These are phyloP conservation scores for Chlamydomonas schloesseri DNA, from an alignment of 139 green algal species.

Conservation along the genomic window DNA sequence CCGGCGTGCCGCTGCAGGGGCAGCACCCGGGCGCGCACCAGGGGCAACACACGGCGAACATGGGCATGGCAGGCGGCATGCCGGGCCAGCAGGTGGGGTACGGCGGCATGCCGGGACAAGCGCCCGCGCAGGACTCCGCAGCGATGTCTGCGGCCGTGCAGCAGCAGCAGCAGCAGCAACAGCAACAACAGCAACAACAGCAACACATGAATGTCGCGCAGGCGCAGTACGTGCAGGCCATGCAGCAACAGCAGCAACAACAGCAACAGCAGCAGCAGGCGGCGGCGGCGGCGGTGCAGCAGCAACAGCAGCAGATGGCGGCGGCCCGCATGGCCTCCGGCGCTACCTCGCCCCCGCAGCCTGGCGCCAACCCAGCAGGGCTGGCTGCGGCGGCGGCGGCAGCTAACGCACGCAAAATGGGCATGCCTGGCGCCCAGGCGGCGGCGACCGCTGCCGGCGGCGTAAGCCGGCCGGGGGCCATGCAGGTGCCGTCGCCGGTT, in stretches of 20 bases:
- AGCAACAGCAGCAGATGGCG: background rate
- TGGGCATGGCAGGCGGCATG: background rate
- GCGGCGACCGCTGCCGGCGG: background rate
- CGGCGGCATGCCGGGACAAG: too few relatives aligned
- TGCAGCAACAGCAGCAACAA: slow-evolving; percentile 13
- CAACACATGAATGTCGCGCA: background rate
- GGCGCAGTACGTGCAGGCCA: background rate
- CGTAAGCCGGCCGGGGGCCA: background rate
- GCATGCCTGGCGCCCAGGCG: background rate
- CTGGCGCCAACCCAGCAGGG: background rate
- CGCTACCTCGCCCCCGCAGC: background rate
- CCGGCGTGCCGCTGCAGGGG: too few relatives aligned
- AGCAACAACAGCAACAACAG: background rate
- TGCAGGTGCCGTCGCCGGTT: background rate
- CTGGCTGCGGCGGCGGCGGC: slow-evolving; percentile 1
- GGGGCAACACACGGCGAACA: too few relatives aligned
- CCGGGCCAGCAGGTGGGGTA: background rate
- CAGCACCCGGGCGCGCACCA: too few relatives aligned
- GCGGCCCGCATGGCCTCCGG: background rate
- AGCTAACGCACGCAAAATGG: background rate
- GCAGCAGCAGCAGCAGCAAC: background rate
- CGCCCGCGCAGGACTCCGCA: too few relatives aligned
- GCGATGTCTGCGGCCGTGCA: background rate
- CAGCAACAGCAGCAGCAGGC: background rate
- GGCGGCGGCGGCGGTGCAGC: background rate